Conservation (phyloP, 2,329 filamentous ascomycete species). For the Fusarium albosuccineum region DNA sequence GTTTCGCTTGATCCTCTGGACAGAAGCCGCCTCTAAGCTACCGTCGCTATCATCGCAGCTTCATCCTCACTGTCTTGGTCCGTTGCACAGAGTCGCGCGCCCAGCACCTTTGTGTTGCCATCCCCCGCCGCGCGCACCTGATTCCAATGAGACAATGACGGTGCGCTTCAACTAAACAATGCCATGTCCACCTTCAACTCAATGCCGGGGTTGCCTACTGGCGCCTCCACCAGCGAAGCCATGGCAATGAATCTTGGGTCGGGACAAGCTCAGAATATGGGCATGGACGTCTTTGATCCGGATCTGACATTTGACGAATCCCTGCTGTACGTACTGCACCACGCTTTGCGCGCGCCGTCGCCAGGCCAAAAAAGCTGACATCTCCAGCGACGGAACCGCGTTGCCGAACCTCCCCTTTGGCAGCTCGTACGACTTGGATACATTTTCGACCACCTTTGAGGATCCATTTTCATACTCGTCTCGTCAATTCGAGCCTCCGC, state of each 20-base stretch:
- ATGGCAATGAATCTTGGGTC: conserved; percentile 60
- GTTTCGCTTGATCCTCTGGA: conserved; percentile 12
- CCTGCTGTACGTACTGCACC: conserved; percentile 60
- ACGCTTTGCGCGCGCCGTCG: conserved; percentile 19
- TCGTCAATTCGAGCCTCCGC: conserved; percentile 60
- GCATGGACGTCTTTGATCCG: conserved; percentile 65
- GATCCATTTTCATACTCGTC: conserved; percentile 73
- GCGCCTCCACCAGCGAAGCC: conserved; percentile 59
- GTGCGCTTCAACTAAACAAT: conserved; percentile 54
- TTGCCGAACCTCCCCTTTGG: conserved; percentile 64
- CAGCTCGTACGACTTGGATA: conserved; percentile 71
- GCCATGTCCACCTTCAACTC: conserved; percentile 71
- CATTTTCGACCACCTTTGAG: conserved; percentile 72
- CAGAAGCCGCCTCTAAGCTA: conserved; percentile 1
- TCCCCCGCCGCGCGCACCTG: conserved; percentile 36
- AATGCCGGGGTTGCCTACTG: conserved; percentile 64
- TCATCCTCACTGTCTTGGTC: conserved; percentile 10
- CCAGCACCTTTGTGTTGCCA: conserved; percentile 30
- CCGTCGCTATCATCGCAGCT: conserved; percentile 18
- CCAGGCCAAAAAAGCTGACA: conserved; percentile 30
- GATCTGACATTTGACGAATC: conserved; percentile 69
- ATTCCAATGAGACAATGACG: conserved; percentile 48
- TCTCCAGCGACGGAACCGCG: conserved; percentile 50
- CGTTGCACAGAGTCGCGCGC: conserved; percentile 33
- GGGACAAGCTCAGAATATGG: conserved; percentile 52